Base-by-base conservation (phyloP, 1,139 yeast species). In the Sugiyamaella japonica region DNA sequence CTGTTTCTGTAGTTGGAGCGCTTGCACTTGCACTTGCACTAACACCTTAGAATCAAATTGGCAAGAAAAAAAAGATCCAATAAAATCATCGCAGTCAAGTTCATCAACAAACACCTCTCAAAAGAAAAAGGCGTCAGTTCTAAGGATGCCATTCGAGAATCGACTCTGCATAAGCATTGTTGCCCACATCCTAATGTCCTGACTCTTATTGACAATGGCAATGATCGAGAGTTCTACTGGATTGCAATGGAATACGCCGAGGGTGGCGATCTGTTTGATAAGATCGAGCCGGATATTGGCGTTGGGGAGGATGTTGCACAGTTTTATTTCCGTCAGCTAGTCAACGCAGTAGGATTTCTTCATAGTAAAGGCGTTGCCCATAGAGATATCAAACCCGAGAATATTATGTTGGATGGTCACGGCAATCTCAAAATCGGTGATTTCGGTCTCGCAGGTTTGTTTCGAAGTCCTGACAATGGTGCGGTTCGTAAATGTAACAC, bases 401-500 rank as follows among this genome's bases (percentile, higher is more conserved):
- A 91, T 65, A 77, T 91, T n/a, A 74, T 90, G 34, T 73, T 90
- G 16, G 96, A 89, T 66, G 73, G 73, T 29, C 80, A 80, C 53
- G 84, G 83, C 4, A 86, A 86, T 64, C 68, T 85, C 60, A 84
- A 84, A 64, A 69, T 85, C 15, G 98, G 97, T 50, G 89, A 93
- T 20, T 85, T 91, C 59, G 97, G 97, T 7, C 67, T 77, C 7
- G 68, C 75, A 91, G 59, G 97, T 97, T 0, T 97, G 90, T 70
- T 91, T 91, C 73, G 98, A 97, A 1, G 75, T 91, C 91, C 97
- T 4, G 90, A 91, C 67, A 89, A 87, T 67, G 80, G 90, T 40
- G 81, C 81, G 76, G 79, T 78, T 55, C 77, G 80, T 47, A 82
- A 81, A 59, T 82, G 95, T 28, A 85, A 84, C 74, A 87, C 95